Percentiles rank a stretch among this genome's conserved stretches.
These are phyloP conservation scores for Sporothrix dimorphospora DNA, from an alignment of 2,329 filamentous ascomycete species.

Conservation along the genomic window DNA sequence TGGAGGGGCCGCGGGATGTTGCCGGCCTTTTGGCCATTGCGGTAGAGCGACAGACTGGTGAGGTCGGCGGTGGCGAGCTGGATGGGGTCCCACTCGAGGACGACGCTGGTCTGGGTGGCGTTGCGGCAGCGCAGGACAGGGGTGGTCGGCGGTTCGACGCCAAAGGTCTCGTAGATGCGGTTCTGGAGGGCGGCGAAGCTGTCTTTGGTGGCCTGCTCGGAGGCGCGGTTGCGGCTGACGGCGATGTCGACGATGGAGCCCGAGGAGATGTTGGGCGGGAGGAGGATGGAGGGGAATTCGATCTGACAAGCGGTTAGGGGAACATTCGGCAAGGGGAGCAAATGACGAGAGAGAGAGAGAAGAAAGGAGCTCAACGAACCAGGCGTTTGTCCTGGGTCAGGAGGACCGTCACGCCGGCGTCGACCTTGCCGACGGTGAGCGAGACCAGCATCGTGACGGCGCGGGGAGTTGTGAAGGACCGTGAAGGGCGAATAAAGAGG, in stretches of 20 bases:
- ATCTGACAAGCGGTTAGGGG: slow-evolving; percentile 64
- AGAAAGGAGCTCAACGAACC: slow-evolving; percentile 60
- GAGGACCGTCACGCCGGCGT: slow-evolving; percentile 95
- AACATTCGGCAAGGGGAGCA: too few species aligned
- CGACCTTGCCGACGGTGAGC: slow-evolving; percentile 97
- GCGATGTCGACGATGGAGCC: slow-evolving; percentile 98
- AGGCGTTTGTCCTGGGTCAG: slow-evolving; percentile 96
- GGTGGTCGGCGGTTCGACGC: slow-evolving; percentile 72
- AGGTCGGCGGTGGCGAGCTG: slow-evolving; percentile 90
- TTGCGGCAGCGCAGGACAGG: slow-evolving; percentile 90
- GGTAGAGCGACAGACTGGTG: slow-evolving; percentile 85
- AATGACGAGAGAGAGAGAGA: background rate
- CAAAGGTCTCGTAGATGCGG: slow-evolving; percentile 85
- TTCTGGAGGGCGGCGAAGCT: slow-evolving; percentile 85
- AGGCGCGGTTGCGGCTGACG: slow-evolving; percentile 80
- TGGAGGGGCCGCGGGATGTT: slow-evolving; percentile 86
- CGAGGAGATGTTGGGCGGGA: slow-evolving; percentile 91
- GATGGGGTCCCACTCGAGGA: slow-evolving; percentile 97
- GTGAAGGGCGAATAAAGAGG: background rate
- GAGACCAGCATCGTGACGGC: slow-evolving; percentile 81
- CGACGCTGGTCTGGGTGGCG: slow-evolving; percentile 96
- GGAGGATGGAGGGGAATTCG: slow-evolving; percentile 96
- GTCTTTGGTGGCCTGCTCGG: slow-evolving; percentile 74
- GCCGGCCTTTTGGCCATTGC: slow-evolving; percentile 95
- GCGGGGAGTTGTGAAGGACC: background rate